A percentile compares a stretch with the other conserved stretches of the same genome.
Conservation (phyloP, 2,329 filamentous ascomycete genomes). For the Sporothrix euskadiensis region DNA sequence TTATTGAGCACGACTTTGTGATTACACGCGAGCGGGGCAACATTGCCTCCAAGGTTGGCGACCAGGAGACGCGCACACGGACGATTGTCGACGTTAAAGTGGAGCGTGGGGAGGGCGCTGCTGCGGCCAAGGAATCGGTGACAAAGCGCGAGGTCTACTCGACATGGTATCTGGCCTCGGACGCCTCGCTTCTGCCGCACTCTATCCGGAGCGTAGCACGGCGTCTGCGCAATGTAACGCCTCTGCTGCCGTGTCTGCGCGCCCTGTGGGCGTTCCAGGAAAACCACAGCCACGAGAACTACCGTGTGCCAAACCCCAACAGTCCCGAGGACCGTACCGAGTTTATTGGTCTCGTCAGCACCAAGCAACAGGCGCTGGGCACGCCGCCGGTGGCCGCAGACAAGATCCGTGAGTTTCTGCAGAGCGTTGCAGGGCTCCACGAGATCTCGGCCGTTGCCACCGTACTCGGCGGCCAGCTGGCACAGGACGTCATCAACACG, state of each 20-base stretch:
- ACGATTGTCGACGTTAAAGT: constrained; percentile 70
- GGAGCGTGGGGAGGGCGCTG: constrained; percentile 61
- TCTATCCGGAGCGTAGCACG: constrained; percentile 70
- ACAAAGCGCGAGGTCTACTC: constrained; percentile 91
- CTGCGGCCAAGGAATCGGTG: constrained; percentile 63
- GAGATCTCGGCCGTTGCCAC: constrained; percentile 87
- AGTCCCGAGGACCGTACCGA: constrained; percentile 65
- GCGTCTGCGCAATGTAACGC: constrained; percentile 73
- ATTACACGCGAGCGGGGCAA: constrained; percentile 85
- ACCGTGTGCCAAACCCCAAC: constrained; percentile 44
- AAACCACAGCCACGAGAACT: constrained; percentile 53
- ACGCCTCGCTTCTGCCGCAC: constrained; percentile 69
- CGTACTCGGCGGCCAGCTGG: constrained; percentile 84
- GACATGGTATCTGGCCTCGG: constrained; percentile 78
- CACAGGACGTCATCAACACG: constrained; percentile 97
- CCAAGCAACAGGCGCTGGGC: constrained; percentile 73
- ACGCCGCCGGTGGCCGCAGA: constrained; percentile 69
- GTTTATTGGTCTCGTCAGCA: constrained; percentile 76
- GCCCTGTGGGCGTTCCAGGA: constrained; percentile 87
- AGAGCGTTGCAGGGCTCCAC: constrained; percentile 69
- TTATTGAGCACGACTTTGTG: constrained; percentile 86
- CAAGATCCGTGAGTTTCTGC: constrained; percentile 79
- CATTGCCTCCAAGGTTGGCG: constrained; percentile 56
- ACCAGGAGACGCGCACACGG: constrained; percentile 73
- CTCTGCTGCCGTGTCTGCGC: constrained; percentile 79